Conservation (phyloP, 2,329 filamentous ascomycete species). For the Nigrospora osmanthi region DNA sequence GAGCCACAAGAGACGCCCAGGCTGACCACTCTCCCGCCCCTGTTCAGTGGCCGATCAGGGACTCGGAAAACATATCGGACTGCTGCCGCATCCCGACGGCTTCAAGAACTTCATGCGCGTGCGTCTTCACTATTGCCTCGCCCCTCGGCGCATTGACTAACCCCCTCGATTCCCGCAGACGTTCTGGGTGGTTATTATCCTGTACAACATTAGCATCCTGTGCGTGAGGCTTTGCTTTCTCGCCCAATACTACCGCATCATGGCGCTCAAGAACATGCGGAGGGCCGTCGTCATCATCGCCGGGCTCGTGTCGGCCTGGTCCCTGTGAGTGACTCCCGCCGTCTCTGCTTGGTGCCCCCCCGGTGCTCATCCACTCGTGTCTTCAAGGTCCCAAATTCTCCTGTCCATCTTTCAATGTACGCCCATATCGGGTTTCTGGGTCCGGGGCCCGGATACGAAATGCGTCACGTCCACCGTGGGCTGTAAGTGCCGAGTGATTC, state of each 20-base stretch:
- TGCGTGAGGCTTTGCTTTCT: constrained; percentile 29
- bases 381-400: constrained; percentile 19
- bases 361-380: too few species aligned
- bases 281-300: constrained; percentile 16
- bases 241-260: constrained; percentile 28
- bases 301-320: too few species aligned
- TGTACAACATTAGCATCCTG: constrained; percentile 27
- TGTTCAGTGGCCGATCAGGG: too few species aligned
- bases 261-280: constrained; percentile 21
- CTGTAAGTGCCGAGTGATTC: constrained; percentile 17
- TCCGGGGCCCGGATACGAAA: constrained; percentile 12
- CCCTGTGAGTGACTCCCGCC: too few species aligned
- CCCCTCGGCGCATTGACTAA: background rate
- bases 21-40: too few species aligned
- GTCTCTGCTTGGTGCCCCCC: too few species aligned
- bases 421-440: constrained; percentile 27
- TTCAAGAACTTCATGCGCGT: background rate
- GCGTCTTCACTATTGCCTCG: background rate
- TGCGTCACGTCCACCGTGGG: constrained; percentile 25
- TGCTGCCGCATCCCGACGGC: background rate
- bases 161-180: constrained; percentile 10
- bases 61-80: constrained; percentile 1
- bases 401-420: constrained; percentile 25
- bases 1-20: too few species aligned
- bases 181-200: constrained; percentile 28